Evolutionary conservation across 1,284 basidiomycete species (phyloP).

Genomic region (Rhodotorula sp.): DNA sequence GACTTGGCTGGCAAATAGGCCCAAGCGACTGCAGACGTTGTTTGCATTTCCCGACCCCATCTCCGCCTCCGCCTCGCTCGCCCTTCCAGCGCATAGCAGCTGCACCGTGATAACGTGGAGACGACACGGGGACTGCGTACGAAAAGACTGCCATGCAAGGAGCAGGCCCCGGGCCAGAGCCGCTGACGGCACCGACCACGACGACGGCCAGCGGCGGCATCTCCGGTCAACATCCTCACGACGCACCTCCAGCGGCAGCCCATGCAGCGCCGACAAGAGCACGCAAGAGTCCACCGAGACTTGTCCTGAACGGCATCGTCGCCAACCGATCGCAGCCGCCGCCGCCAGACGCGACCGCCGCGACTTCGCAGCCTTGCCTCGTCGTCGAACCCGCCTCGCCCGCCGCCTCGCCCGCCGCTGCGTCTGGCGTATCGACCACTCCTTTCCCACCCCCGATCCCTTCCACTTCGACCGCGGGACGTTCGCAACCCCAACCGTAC

Average conservation of each 20-base stretch:
- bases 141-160: not conserved
- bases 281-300: not conserved
- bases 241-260: not conserved
- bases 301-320: not conserved
- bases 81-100: too few relatives aligned
- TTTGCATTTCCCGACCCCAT: too few relatives aligned
- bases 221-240: not conserved
- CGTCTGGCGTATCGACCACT: not conserved
- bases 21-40: too few relatives aligned
- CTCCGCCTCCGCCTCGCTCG: too few relatives aligned
- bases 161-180: not conserved
- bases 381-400: conserved; percentile 35
- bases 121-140: not conserved
- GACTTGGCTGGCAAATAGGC: too few relatives aligned
- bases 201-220: not conserved
- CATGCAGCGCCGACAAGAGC: not conserved
- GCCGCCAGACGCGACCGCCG: not conserved
- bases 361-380: conserved; percentile 1
- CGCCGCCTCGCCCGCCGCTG: not conserved
- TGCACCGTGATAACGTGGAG: too few relatives aligned
- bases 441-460: conserved; percentile 4
- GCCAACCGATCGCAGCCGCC: too few relatives aligned
- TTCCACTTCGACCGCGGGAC: not conserved
- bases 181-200: too few relatives aligned
- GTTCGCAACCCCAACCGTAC: not conserved